These are phyloP conservation scores for Acanthamoeba sp. DNA, from an alignment of 208 protist species.

Conservation along the genomic window DNA sequence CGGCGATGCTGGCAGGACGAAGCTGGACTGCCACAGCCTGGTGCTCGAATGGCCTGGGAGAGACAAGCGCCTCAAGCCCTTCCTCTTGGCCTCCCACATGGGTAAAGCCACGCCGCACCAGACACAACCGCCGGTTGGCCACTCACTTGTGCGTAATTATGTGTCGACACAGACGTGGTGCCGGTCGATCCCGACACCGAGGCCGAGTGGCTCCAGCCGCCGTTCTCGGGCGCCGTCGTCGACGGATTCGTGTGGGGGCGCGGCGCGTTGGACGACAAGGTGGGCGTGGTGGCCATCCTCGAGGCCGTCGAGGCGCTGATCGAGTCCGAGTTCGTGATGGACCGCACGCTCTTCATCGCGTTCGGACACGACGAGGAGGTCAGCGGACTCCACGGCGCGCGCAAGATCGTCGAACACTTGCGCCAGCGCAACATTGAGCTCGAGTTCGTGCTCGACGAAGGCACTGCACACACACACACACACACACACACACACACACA, in stretches of 20 bases:
- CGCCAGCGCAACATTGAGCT: not conserved
- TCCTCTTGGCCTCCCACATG: conserved; percentile 20
- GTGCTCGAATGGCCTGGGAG: not conserved
- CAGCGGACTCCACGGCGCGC: conserved; percentile 72
- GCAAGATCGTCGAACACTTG: conserved; percentile 57
- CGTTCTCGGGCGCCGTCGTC: not conserved
- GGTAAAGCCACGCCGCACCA: not conserved
- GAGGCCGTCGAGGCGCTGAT: conserved; percentile 77
- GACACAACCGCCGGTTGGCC: not conserved
- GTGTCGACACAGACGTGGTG: not conserved
- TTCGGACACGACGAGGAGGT: conserved; percentile 84
- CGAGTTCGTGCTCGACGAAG: conserved; percentile 79
- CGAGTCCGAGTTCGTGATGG: not conserved
- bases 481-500: not conserved
- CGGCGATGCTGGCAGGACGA: not conserved
- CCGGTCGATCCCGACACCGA: not conserved
- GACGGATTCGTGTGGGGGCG: conserved; percentile 26
- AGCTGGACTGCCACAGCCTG: conserved; percentile 34
- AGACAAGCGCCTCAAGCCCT: not conserved
- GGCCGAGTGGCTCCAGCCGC: conserved; percentile 14
- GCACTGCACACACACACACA: not conserved
- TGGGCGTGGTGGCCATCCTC: conserved; percentile 68
- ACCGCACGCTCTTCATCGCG: conserved; percentile 71
- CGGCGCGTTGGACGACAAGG: conserved; percentile 69
- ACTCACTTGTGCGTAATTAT: not conserved